Base-by-base conservation (phyloP, 2,329 filamentous ascomycete genomes). In the Xylaria sp. region DNA sequence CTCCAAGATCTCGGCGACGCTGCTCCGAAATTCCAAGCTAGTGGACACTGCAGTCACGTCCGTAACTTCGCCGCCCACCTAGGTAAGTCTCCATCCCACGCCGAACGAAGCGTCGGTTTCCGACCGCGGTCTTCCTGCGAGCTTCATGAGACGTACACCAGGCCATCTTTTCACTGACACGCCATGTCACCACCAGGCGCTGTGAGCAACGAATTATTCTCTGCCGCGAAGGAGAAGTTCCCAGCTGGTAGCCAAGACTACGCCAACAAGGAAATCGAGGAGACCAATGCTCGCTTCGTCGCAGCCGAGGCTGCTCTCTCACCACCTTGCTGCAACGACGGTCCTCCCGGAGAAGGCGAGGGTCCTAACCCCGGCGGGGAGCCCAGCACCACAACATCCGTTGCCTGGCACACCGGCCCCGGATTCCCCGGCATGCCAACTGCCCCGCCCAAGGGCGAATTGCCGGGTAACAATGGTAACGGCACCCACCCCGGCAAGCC, bases 161-260 rank as follows among this genome's bases (percentile, higher is more conserved):
- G 25, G 21, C 29, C 5, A 13, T n/a, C 51, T 2, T 48, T 50
- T 50, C 5, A 60, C 60, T 68, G 48, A 69, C 35, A 48, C 10
- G 18, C n/a, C 16, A 37, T 23, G 32, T 12, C 25, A 25, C 27
- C 18, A 42, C 25, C 54, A 73, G 71, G 23, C 29, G 16, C 42
- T 9, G 60, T 61, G n/a, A 66, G 59, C 57, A 61, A 69, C 53
- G 27, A 69, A 1, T 69, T 72, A 54, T 73, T 67, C 65, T 35
- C 18, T 18, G 55, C 65, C 44, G 35, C 54, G 8, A 66, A 42
- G 35, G 29, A 8, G 18, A 72, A 72, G 59, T 72, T 65, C 65
- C 72, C 72, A 2, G 13, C 29, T 5, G 63, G 64, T 29, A n/a
- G 42, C 32, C 69, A 71, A 35, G 54, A 32, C 1, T 29, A 16